A percentile compares a stretch with the other conserved stretches of the same genome.
Evolutionary conservation across 2,329 filamentous ascomycete genomes (phyloP).

Genomic region (Colletotrichum orchidophilum): DNA sequence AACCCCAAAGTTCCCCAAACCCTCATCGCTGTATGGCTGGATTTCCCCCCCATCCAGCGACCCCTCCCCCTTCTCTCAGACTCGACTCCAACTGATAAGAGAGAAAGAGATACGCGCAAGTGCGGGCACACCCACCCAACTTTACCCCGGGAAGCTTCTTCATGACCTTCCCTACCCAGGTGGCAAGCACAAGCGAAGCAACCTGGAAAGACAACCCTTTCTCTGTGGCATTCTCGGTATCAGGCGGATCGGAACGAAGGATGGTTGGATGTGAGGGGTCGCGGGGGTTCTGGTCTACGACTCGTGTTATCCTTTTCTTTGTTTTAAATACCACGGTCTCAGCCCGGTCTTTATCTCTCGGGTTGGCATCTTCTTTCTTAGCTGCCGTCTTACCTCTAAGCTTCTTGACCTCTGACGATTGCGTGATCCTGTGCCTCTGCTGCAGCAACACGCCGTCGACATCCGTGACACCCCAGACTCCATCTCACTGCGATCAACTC

Average conservation of each 20-base stretch:
- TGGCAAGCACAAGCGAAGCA: background rate
- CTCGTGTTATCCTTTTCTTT: constrained; percentile 1
- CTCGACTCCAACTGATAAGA: constrained; percentile 29
- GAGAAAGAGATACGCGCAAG: background rate
- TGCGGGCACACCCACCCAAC: background rate
- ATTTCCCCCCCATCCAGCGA: background rate
- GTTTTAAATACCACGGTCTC: constrained; percentile 18
- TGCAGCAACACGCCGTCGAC: background rate
- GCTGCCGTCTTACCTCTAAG: background rate
- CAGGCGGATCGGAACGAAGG: constrained; percentile 7
- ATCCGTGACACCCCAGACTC: background rate
- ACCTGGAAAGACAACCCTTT: background rate
- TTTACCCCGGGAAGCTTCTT: constrained; percentile 13
- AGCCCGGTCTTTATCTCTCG: background rate
- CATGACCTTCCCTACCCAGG: constrained; percentile 1
- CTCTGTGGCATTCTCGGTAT: constrained; percentile 18
- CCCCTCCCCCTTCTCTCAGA: background rate
- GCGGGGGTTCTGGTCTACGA: constrained; percentile 8
- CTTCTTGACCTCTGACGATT: background rate
- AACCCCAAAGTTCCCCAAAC: background rate
- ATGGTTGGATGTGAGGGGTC: background rate
- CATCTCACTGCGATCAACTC: background rate
- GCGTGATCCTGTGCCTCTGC: constrained; percentile 1
- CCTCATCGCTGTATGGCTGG: constrained; percentile 24
- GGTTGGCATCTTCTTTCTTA: too few relatives aligned